Conservation (phyloP, 306 rosid genomes). For the Lablab purpureus region DNA sequence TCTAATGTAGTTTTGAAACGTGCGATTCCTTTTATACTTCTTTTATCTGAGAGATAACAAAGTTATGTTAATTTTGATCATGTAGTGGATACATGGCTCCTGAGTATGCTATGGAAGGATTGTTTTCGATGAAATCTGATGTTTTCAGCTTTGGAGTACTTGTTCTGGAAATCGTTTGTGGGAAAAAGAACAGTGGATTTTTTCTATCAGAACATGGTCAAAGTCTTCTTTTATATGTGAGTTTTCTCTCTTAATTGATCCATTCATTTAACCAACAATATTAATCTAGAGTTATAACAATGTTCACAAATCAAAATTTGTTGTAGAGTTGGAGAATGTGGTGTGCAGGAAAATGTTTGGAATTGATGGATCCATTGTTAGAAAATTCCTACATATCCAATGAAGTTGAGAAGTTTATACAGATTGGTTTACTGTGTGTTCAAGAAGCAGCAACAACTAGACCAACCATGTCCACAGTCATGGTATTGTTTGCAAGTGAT, state of each 20-base stretch:
- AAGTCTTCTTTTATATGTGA: slow-evolving; percentile 12
- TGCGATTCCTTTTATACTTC: not conserved
- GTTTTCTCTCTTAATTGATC: not conserved
- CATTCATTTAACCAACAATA: too few relatives aligned
- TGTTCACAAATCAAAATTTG: not conserved
- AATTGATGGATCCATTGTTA: slow-evolving; percentile 53
- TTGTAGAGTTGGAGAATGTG: slow-evolving; percentile 56
- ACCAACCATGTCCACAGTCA: slow-evolving; percentile 56
- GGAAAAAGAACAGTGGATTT: slow-evolving; percentile 7
- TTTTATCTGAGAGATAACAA: not conserved
- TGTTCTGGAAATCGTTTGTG: not conserved
- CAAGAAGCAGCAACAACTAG: slow-evolving; percentile 54
- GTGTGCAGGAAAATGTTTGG: slow-evolving; percentile 48
- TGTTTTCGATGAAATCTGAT: slow-evolving; percentile 14
- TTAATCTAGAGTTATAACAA: not conserved
- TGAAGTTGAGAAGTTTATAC: slow-evolving; percentile 48
- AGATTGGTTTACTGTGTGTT: slow-evolving; percentile 55
- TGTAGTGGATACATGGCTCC: slow-evolving; percentile 17
- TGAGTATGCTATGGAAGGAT: not conserved
- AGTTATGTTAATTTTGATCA: not conserved
- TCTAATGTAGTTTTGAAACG: not conserved
- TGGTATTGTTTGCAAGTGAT: slow-evolving; percentile 47
- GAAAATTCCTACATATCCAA: not conserved
- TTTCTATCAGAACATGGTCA: not conserved
- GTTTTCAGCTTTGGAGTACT: slow-evolving; percentile 21